These are phyloP conservation scores for Pneumocystis murina DNA, from an alignment of 1,139 yeast species.

Conservation along the genomic window DNA sequence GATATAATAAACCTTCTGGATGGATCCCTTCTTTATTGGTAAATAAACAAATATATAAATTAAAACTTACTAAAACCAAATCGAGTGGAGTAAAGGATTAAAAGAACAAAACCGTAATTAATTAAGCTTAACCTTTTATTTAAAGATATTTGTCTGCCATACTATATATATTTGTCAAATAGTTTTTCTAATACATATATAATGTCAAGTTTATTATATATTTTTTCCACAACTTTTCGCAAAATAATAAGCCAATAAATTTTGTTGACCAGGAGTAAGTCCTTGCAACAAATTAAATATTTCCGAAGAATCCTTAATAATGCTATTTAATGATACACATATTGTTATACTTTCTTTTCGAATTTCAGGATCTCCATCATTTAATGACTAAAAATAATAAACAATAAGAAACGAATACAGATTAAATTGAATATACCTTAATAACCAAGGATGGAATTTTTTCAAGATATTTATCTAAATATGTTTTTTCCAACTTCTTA, in stretches of 20 bases:
- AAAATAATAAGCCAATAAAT: conserved; percentile 10
- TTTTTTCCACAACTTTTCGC: conserved; percentile 3
- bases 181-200: not conserved
- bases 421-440: not conserved
- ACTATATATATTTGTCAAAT: not conserved
- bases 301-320: conserved; percentile 6
- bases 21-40: not conserved
- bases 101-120: not conserved
- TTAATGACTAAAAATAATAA: not conserved
- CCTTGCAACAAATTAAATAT: conserved; percentile 4
- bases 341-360: conserved; percentile 10
- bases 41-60: not conserved
- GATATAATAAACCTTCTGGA: conserved; percentile 6
- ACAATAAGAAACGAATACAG: not conserved
- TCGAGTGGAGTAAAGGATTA: not conserved
- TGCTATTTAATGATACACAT: conserved; percentile 7
- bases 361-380: conserved; percentile 6
- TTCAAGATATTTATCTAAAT: conserved; percentile 4
- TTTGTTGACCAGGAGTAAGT: conserved; percentile 8
- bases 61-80: not conserved
- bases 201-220: not conserved
- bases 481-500: not conserved
- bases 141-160: not conserved
- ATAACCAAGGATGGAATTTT: conserved; percentile 1
- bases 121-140: not conserved